phyloP scores from a whole-genome alignment of 164 flowering plant genomes.

The Aristolochia californica region DNA sequence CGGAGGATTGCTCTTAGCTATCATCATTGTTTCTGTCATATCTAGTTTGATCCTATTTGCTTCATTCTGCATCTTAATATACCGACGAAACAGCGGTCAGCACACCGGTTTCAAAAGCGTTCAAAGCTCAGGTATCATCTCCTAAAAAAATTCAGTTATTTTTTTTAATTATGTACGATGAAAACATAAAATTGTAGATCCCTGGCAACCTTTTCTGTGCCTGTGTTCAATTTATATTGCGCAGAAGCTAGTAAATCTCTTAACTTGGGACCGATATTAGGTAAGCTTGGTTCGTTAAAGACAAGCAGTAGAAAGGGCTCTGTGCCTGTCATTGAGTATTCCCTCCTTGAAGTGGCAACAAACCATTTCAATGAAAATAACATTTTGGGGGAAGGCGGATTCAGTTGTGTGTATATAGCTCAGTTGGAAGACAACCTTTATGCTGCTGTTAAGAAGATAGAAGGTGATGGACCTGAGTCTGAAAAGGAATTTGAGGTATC shows the following conservation, averaged over 20 bases:
- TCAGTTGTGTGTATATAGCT: constrained; percentile 76
- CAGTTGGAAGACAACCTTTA: constrained; percentile 32
- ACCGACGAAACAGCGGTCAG: constrained; percentile 7
- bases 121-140: constrained; percentile 19
- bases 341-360: constrained; percentile 55
- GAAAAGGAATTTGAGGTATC: constrained; percentile 72
- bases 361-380: constrained; percentile 43
- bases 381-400: constrained; percentile 69
- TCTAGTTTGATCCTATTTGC: constrained; percentile 12
- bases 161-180: neutral
- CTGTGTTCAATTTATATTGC: constrained; percentile 11
- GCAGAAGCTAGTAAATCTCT: constrained; percentile 42
- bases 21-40: constrained; percentile 14
- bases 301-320: constrained; percentile 39
- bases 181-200: neutral
- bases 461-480: constrained; percentile 38
- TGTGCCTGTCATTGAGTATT: constrained; percentile 46
- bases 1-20: constrained; percentile 14
- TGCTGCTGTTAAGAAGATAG: constrained; percentile 71
- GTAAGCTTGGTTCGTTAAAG: constrained; percentile 36
- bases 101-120: constrained; percentile 12
- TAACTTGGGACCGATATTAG: constrained; percentile 30
- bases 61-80: constrained; percentile 13
- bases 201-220: neutral
- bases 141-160: constrained; percentile 1